Base-by-base conservation (phyloP, 345 rosid species). In the Orychophragmus violaceus region DNA sequence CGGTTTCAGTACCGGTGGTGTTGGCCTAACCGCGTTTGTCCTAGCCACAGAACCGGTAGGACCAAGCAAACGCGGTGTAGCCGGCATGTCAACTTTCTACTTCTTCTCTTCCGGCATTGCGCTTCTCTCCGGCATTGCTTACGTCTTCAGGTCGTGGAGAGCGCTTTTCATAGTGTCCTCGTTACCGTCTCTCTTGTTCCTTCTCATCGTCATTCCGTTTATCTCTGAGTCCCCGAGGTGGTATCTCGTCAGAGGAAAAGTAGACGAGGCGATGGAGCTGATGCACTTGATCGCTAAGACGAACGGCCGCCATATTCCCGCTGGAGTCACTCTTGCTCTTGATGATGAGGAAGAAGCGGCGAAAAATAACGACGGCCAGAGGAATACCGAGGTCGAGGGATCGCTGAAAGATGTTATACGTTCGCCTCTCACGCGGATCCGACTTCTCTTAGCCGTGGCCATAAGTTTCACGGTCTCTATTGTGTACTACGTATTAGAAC, bases 21-120 rank as follows among this genome's bases (percentile, higher is more conserved):
- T 86, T 0, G 98, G 97, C 61, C 71, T 93, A 14, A 86, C 90
- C 5, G 84, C 97, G 35, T 93, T 93, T 1, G 97, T 93, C 17
- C 83, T 93, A 2, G 82, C 97, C 64, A 93, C 97, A 0, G 98
- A 93, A 54, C 94, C 98, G 0, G 23, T 93, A 0, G 98, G 98
- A 27, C 97, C 97, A 0, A 62, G 83, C 5, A 93, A 85, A 74
- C 94, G 97, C 3, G 97, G 97, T 8, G 80, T 49, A 0, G 96
- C 96, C 2, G 98, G 97, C 64, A 93, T 93, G 98, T 93, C 97
- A 60, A 86, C 97, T 5, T 93, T 93, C 87, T 93, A 90, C 79
- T 93, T 93, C 75, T 90, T 93, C 85, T 90, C 98, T 1, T 8
- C 58, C 0, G 97, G 96, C 30, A 93, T 90, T 2, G 96, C 87